A percentile compares a stretch with the other conserved stretches of the same genome.
Evolutionary conservation across 2,329 filamentous ascomycete genomes (phyloP).

Genomic region (Graphium sp.): DNA sequence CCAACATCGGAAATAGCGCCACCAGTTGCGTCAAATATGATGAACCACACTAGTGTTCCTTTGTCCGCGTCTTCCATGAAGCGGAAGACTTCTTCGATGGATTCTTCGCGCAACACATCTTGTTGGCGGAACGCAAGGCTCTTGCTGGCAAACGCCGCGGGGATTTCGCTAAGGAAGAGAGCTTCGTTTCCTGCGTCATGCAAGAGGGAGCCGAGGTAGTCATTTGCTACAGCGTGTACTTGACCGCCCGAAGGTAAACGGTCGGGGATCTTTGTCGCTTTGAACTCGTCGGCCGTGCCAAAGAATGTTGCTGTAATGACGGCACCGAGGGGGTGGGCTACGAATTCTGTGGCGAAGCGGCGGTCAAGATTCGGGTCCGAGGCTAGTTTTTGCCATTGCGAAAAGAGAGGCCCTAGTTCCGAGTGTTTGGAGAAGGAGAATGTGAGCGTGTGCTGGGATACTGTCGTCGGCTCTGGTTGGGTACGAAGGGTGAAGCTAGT

Average conservation of each 20-base stretch:
- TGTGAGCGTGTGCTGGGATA: conserved; percentile 41
- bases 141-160: conserved; percentile 37
- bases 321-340: conserved; percentile 33
- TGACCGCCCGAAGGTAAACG: conserved; percentile 24
- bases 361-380: conserved; percentile 35
- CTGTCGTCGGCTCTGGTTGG: conserved; percentile 32
- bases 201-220: conserved; percentile 45
- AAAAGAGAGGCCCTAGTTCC: conserved; percentile 30
- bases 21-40: conserved; percentile 45
- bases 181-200: conserved; percentile 31
- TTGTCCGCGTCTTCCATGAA: conserved; percentile 31
- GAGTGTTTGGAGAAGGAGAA: conserved; percentile 28
- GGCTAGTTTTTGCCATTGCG: conserved; percentile 40
- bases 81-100: conserved; percentile 30
- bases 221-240: conserved; percentile 29
- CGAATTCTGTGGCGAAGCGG: conserved; percentile 39
- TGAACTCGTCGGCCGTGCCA: conserved; percentile 37
- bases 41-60: conserved; percentile 38
- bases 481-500: conserved; percentile 40
- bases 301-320: conserved; percentile 45
- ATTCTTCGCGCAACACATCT: conserved; percentile 25
- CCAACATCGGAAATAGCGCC: conserved; percentile 41
- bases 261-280: conserved; percentile 27
- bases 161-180: conserved; percentile 26
- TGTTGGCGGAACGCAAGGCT: conserved; percentile 33